Evolutionary conservation across 2,329 filamentous ascomycete genomes (phyloP), one percentile per base, ranked within the genome.

Genomic region (Fusarium brevicatenulatum): DNA sequence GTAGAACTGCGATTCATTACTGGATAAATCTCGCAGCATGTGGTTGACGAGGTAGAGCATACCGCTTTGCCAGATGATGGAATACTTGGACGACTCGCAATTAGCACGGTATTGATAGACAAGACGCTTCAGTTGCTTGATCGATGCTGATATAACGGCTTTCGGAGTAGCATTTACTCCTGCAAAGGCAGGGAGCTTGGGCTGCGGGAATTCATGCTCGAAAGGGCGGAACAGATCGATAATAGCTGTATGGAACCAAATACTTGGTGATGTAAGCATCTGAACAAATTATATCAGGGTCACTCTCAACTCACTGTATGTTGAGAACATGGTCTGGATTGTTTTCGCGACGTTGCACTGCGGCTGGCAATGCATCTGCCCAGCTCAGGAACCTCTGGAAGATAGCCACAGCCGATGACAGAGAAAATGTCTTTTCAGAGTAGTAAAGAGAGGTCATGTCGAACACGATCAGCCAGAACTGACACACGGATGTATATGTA

Each of bases 121-220:
- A 2, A 30, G 19, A 1, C 19, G 44, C 0, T 47, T 30, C 0
- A 47, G 25, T 30, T 16, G 19, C 4, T 47, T 19, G 0, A 47
- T 30, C 0, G 9, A 47, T 0, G 9, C 13, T 21, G 12, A 0
- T 47, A n/a, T 16, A 0, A 16, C 25, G 13, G 44, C 13, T n/a
- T 8, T 47, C 0, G 19, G 19, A 0, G 19, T 47, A 5, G 9
- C 19, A 0, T 28, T n/a, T 2, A 16, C 44, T 47, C 9, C 25
- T 16, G 13, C 19, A 0, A 30, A n/a, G 25, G 9, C 25, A 0
- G 44, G 12, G 6, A 5, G 44, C 0, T 47, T 47, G 0, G 9
- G 44, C 0, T 47, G 12, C 0, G 25, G 44, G 4, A 21, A 30
- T 5, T 47, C 6, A 1, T 21, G 25, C 4, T 47, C 13, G 1